These are phyloP conservation scores for Phytophthora hibernalis DNA, from an alignment of 352 stramenopile species.

Conservation along the genomic window DNA sequence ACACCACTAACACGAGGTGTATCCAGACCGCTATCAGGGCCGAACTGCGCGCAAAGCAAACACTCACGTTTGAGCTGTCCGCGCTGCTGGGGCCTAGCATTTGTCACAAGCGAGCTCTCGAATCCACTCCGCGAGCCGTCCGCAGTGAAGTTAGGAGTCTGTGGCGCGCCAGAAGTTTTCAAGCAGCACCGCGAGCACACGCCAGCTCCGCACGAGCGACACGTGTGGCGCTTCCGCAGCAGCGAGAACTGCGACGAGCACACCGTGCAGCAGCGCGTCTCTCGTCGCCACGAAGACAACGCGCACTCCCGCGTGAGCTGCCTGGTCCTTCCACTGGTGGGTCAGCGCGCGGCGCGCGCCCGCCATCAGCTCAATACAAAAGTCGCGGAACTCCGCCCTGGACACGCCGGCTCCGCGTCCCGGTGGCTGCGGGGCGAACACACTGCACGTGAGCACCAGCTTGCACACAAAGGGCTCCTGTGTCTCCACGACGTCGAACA, in stretches of 20 bases:
- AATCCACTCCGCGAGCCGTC: slow-evolving; percentile 17
- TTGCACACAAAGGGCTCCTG: slow-evolving; percentile 67
- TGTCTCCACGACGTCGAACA: slow-evolving; percentile 76
- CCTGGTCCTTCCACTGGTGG: slow-evolving; percentile 63
- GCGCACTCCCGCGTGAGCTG: slow-evolving; percentile 31
- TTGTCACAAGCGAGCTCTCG: slow-evolving; percentile 15
- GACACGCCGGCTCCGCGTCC: background rate
- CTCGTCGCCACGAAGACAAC: slow-evolving; percentile 35
- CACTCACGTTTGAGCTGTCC: slow-evolving; percentile 47
- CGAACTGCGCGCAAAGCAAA: slow-evolving; percentile 71
- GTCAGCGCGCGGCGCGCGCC: slow-evolving; percentile 57
- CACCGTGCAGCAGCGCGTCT: slow-evolving; percentile 57
- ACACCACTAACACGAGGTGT: background rate
- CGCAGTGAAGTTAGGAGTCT: background rate
- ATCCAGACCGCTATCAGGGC: slow-evolving; percentile 27
- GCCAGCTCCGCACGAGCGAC: slow-evolving; percentile 53
- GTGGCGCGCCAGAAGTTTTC: slow-evolving; percentile 22
- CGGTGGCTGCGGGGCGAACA: slow-evolving; percentile 46
- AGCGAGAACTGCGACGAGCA: slow-evolving; percentile 70
- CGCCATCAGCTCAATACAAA: slow-evolving; percentile 63
- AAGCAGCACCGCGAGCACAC: slow-evolving; percentile 70
- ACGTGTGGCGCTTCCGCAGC: slow-evolving; percentile 67
- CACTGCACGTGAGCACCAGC: slow-evolving; percentile 68
- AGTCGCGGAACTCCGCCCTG: slow-evolving; percentile 69
- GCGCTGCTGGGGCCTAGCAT: slow-evolving; percentile 15